Evolutionary conservation across 1,139 yeast species (phyloP).

Genomic region (Geotrichum siamense): DNA sequence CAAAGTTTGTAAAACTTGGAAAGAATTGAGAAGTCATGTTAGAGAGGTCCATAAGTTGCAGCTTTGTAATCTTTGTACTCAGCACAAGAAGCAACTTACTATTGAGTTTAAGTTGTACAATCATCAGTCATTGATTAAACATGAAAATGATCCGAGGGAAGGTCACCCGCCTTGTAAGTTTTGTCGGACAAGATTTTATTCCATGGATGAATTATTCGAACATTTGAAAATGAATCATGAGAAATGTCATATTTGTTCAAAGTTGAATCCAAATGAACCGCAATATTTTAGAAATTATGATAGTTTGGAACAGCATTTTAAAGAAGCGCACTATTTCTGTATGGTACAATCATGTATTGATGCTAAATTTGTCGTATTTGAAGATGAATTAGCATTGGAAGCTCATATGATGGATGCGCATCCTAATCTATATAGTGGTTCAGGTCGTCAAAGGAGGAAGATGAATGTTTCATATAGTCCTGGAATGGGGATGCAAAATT

Average conservation of each 20-base stretch:
- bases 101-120: conserved; percentile 60
- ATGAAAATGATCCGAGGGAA: conserved; percentile 65
- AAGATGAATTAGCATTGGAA: conserved; percentile 76
- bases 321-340: conserved; percentile 67
- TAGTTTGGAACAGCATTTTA: conserved; percentile 66
- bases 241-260: conserved; percentile 82
- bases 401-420: conserved; percentile 88
- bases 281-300: conserved; percentile 77
- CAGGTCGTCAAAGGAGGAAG: conserved; percentile 24
- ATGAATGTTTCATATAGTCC: conserved; percentile 36
- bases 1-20: conserved; percentile 40
- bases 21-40: conserved; percentile 58
- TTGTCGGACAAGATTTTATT: conserved; percentile 72
- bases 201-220: conserved; percentile 75
- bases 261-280: conserved; percentile 50
- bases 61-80: conserved; percentile 70
- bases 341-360: conserved; percentile 78
- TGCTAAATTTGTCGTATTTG: conserved; percentile 83
- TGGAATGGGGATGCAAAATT: conserved; percentile 50
- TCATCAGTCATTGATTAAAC: conserved; percentile 56
- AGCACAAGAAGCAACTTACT: conserved; percentile 58
- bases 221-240: conserved; percentile 86
- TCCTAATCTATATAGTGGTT: conserved; percentile 45
- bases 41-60: conserved; percentile 51
- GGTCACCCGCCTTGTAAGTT: conserved; percentile 91